Conservation (phyloP, 2,329 filamentous ascomycete species). For the Colletotrichum acutatum region DNA sequence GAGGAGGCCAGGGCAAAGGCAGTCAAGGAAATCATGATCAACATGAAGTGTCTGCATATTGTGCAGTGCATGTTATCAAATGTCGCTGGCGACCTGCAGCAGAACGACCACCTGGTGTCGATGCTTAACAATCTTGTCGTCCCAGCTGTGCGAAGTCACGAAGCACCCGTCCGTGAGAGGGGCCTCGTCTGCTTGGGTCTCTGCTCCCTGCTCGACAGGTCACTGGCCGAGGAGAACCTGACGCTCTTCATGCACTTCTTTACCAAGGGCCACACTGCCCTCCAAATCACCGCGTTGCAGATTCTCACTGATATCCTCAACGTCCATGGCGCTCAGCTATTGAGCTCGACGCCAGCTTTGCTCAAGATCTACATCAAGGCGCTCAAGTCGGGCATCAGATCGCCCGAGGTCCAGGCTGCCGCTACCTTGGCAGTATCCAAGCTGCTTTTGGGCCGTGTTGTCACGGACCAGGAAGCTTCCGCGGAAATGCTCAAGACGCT, state of each 20-base stretch:
- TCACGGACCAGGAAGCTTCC: constrained; percentile 74
- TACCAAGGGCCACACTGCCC: constrained; percentile 86
- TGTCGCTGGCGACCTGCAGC: constrained; percentile 86
- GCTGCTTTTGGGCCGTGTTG: constrained; percentile 82
- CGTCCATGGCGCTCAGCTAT: constrained; percentile 84
- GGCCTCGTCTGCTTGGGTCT: constrained; percentile 90
- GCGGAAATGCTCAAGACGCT: constrained; percentile 86
- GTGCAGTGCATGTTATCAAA: constrained; percentile 98
- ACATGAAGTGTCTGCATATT: constrained; percentile 98
- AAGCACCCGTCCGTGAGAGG: constrained; percentile 90
- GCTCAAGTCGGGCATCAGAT: constrained; percentile 76
- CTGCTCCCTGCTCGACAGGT: constrained; percentile 90
- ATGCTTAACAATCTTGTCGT: constrained; percentile 98
- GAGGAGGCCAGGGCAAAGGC: constrained; percentile 79
- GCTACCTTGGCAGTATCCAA: constrained; percentile 87
- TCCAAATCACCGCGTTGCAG: constrained; percentile 91
- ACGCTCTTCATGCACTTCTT: constrained; percentile 96
- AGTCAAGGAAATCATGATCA: constrained; percentile 91
- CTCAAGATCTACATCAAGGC: constrained; percentile 89
- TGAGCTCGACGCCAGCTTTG: constrained; percentile 74
- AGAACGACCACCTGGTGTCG: constrained; percentile 91
- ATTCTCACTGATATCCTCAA: constrained; percentile 94
- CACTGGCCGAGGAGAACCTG: constrained; percentile 91
- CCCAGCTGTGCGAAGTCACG: constrained; percentile 91
- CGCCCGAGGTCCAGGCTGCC: constrained; percentile 80